Conservation (phyloP, 805 yeast species). For the Priceomyces carsonii region DNA sequence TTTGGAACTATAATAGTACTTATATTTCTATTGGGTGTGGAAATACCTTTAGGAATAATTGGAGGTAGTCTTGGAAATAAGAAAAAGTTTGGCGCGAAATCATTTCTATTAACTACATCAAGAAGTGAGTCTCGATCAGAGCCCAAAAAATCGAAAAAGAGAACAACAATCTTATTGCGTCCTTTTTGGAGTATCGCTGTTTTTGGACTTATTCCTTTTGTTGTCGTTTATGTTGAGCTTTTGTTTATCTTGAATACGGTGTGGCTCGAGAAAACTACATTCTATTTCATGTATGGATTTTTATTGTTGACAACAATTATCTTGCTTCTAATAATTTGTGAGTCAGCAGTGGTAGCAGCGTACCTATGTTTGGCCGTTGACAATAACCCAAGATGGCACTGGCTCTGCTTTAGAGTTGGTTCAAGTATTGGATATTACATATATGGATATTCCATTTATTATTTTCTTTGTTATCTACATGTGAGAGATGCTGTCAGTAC, state of each 20-base stretch:
- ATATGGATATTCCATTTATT: constrained; percentile 65
- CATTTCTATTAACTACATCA: constrained; percentile 14
- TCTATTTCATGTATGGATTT: constrained; percentile 80
- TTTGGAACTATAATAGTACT: constrained; percentile 69
- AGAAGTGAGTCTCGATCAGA: not conserved
- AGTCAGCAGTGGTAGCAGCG: constrained; percentile 68
- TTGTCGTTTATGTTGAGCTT: constrained; percentile 77
- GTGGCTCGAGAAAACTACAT: constrained; percentile 79
- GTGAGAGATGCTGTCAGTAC: constrained; percentile 67
- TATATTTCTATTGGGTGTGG: constrained; percentile 59
- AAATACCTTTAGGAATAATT: constrained; percentile 69
- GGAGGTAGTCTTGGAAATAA: constrained; percentile 64
- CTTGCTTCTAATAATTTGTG: constrained; percentile 63
- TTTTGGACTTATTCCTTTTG: constrained; percentile 77
- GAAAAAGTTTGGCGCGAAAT: constrained; percentile 20
- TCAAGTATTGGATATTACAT: constrained; percentile 71
- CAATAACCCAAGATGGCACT: constrained; percentile 73
- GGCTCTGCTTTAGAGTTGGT: constrained; percentile 76
- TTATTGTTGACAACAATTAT: constrained; percentile 60
- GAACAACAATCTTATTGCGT: constrained; percentile 20
- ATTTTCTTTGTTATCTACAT: constrained; percentile 56
- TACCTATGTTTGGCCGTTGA: constrained; percentile 58
- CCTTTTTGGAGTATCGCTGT: constrained; percentile 35
- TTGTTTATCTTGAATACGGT: constrained; percentile 70
- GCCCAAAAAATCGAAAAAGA: constrained; percentile 1